These are phyloP conservation scores for Ogataea nitratoaversa DNA, from an alignment of 805 yeast species.

Conservation along the genomic window DNA sequence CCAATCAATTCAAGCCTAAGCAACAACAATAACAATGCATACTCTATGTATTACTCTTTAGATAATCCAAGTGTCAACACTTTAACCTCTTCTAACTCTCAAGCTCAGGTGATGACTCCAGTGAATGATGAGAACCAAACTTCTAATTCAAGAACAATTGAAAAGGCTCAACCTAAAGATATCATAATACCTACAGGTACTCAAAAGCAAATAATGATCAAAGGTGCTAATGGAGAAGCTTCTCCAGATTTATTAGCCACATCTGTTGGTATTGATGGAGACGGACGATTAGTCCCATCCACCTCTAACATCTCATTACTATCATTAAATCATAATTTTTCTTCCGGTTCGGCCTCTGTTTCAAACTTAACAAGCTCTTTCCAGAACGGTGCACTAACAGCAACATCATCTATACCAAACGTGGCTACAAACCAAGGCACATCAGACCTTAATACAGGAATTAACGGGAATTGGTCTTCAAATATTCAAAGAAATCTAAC, in stretches of 20 bases:
- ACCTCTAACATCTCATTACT: conserved; percentile 33
- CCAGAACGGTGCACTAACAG: background rate
- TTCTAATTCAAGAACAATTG: conserved; percentile 1
- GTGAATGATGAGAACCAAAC: no score
- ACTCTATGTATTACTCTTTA: background rate
- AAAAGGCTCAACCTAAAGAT: conserved; percentile 8
- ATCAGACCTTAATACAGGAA: conserved; percentile 2
- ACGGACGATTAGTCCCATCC: conserved; percentile 31
- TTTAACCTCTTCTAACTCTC: conserved; percentile 8
- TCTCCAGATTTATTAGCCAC: conserved; percentile 34
- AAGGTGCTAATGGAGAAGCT: conserved; percentile 10
- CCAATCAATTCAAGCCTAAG: background rate
- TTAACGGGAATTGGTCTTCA: conserved; percentile 7
- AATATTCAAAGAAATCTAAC: conserved; percentile 14
- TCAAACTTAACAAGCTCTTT: background rate
- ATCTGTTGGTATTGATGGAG: conserved; percentile 31
- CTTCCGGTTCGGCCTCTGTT: conserved; percentile 7
- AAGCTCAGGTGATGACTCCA: no score
- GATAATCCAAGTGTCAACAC: conserved; percentile 12
- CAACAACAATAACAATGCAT: background rate
- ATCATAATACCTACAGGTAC: conserved; percentile 6
- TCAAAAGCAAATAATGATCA: conserved; percentile 1
- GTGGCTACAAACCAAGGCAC: conserved; percentile 11
- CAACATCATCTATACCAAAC: background rate
- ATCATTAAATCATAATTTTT: conserved; percentile 28